Conservation (phyloP, 208 protist genomes). For the Acanthamoeba royreba region DNA sequence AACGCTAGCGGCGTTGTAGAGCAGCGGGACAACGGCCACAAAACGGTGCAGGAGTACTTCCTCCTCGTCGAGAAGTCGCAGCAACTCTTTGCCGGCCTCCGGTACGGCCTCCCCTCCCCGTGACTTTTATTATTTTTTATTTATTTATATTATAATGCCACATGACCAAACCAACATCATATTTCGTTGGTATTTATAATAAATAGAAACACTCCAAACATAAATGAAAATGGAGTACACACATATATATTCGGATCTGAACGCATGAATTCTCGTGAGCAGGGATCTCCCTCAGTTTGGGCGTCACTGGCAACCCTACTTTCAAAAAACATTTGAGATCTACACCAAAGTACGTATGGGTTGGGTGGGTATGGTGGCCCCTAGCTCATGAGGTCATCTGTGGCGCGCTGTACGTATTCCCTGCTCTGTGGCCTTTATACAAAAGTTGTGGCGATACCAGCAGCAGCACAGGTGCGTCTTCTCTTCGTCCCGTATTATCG, state of each 20-base stretch:
- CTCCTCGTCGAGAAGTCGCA: constrained; percentile 49
- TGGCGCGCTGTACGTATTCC: not conserved
- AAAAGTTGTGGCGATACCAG: constrained; percentile 70
- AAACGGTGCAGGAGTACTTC: constrained; percentile 45
- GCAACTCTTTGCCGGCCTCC: constrained; percentile 54
- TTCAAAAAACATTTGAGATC: constrained; percentile 68
- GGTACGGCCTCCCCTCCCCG: not conserved
- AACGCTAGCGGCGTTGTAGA: not conserved
- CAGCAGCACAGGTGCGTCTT: constrained; percentile 56
- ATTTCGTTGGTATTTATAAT: not conserved
- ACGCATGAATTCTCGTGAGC: not conserved
- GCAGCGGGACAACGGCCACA: not conserved
- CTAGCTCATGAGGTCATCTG: not conserved
- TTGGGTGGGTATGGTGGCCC: not conserved
- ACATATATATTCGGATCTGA: not conserved
- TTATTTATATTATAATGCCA: not conserved
- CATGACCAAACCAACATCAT: not conserved
- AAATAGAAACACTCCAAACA: not conserved
- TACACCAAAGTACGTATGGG: constrained; percentile 58
- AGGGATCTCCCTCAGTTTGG: constrained; percentile 71
- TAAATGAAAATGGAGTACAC: not conserved
- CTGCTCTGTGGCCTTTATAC: not conserved
- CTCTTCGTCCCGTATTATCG: not conserved
- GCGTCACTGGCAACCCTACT: constrained; percentile 66
- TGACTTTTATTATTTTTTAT: not conserved